phyloP scores from a whole-genome alignment of 805 yeast species.

The Yamadazyma kitorensis region DNA sequence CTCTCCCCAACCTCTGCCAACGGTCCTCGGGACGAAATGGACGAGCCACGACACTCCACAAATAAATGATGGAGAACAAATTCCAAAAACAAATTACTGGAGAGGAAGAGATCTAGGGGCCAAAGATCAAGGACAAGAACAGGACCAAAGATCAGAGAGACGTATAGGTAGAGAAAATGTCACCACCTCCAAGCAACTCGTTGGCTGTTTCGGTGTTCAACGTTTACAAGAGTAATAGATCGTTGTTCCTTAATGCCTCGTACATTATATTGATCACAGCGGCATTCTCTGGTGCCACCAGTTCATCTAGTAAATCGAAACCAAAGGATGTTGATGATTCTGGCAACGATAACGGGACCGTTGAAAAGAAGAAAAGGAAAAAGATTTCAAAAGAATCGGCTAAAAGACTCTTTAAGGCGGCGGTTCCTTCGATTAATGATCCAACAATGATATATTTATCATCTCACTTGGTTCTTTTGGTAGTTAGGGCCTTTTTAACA shows the following conservation, averaged over 20 bases:
- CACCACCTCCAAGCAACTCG: slow-evolving; percentile 6
- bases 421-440: slow-evolving; percentile 30
- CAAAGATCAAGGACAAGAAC: no score
- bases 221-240: slow-evolving; percentile 39
- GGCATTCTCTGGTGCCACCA: slow-evolving; percentile 43
- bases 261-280: slow-evolving; percentile 40
- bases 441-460: slow-evolving; percentile 35
- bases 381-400: slow-evolving; percentile 30
- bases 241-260: slow-evolving; percentile 38
- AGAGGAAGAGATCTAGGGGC: no score
- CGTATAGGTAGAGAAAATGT: no score
- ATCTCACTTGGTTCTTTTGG: slow-evolving; percentile 57
- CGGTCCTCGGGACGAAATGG: no score
- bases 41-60: no score
- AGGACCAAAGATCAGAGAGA: no score
- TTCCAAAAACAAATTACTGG: no score
- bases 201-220: slow-evolving; percentile 27
- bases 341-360: slow-evolving; percentile 6
- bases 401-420: slow-evolving; percentile 28
- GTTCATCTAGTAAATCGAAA: slow-evolving; percentile 14
- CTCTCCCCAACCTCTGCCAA: no score
- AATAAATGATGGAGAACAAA: no score
- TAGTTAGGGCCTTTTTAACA: slow-evolving; percentile 69
- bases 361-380: slow-evolving; percentile 17
- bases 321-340: slow-evolving; percentile 7